These are phyloP conservation scores for Yarrowia sp. DNA, from an alignment of 805 yeast genomes.

Conservation along the genomic window DNA sequence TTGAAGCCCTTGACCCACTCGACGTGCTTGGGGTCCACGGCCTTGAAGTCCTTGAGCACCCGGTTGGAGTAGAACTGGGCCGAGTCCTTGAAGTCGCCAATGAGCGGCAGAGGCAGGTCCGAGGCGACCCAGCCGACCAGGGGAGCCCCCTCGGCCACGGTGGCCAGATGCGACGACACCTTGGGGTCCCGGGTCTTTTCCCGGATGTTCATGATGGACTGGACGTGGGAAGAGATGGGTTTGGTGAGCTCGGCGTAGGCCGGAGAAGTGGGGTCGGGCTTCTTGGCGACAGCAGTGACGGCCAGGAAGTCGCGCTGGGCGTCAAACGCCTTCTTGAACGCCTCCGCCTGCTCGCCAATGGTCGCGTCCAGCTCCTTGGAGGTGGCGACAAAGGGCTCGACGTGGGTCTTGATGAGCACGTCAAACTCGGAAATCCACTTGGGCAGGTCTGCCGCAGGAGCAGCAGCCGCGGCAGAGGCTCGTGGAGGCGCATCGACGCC, in stretches of 20 bases:
- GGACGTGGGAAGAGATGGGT: conserved; percentile 65
- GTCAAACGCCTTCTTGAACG: conserved; percentile 48
- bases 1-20: conserved; percentile 77
- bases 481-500: conserved; percentile 30
- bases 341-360: conserved; percentile 48
- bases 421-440: conserved; percentile 49
- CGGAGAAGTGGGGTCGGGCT: conserved; percentile 59
- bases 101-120: conserved; percentile 61
- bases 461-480: conserved; percentile 29
- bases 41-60: conserved; percentile 79
- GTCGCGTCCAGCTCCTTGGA: conserved; percentile 55
- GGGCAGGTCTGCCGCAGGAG: conserved; percentile 25
- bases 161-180: conserved; percentile 65
- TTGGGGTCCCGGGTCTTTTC: conserved; percentile 71
- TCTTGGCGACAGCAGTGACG: conserved; percentile 57
- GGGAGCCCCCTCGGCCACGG: conserved; percentile 86
- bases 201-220: conserved; percentile 57
- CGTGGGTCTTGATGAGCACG: conserved; percentile 47
- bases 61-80: conserved; percentile 94
- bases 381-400: conserved; percentile 56
- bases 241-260: conserved; percentile 52
- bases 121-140: conserved; percentile 87
- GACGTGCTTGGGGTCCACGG: conserved; percentile 60
- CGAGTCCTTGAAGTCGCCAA: conserved; percentile 83
- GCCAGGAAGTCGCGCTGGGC: conserved; percentile 58